These are phyloP conservation scores for Euryodendron excelsum DNA, from an alignment of 148 eudicot species.

Conservation along the genomic window DNA sequence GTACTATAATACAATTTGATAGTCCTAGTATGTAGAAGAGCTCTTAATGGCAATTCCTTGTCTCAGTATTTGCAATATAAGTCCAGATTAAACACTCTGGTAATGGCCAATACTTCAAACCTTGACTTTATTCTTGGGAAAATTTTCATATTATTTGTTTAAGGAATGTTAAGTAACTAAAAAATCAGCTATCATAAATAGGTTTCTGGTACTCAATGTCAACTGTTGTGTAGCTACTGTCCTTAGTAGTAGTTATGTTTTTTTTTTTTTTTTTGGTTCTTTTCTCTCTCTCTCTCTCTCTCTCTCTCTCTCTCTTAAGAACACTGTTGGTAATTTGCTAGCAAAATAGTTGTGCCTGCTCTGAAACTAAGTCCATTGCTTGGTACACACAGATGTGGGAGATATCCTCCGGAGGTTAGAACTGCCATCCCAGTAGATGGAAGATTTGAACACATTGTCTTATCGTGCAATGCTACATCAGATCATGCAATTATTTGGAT, in stretches of 20 bases:
- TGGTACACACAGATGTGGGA: conserved; percentile 24
- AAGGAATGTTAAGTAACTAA: no score
- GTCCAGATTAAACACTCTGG: background rate
- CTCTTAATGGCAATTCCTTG: background rate
- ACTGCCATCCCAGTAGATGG: conserved; percentile 52
- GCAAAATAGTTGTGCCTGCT: background rate
- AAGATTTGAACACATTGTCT: conserved; percentile 92
- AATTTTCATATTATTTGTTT: background rate
- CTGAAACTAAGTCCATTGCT: background rate
- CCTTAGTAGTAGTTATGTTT: no score
- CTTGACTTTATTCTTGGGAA: background rate
- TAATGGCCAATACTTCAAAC: background rate
- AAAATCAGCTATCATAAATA: background rate
- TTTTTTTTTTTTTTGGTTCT: no score
- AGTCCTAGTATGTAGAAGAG: background rate
- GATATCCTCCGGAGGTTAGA: conserved; percentile 34
- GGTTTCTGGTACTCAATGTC: background rate
- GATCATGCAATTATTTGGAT: conserved; percentile 95
- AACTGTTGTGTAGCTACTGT: background rate
- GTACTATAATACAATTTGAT: background rate
- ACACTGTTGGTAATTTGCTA: background rate
- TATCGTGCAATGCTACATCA: conserved; percentile 80
- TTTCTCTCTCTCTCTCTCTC: background rate
- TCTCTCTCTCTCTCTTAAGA: background rate
- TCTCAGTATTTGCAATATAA: background rate